Evolutionary conservation across 2,329 filamentous ascomycete genomes (phyloP).

Genomic region (Pleurostoma richardsiae): DNA sequence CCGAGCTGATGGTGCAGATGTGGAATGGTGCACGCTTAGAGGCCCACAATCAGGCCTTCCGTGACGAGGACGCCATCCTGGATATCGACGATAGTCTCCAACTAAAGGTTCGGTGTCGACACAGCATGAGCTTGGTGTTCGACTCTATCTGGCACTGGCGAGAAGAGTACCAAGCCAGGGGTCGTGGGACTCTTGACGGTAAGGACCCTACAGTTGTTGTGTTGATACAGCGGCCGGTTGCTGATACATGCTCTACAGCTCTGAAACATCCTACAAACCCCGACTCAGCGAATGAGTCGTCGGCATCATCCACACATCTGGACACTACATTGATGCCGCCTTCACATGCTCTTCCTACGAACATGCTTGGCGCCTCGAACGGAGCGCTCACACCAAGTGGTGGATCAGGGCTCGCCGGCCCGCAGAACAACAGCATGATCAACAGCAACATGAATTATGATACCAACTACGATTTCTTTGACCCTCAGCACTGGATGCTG

Average conservation of each 20-base stretch:
- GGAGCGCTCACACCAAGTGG: conserved; percentile 48
- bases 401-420: conserved; percentile 36
- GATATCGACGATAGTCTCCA: conserved; percentile 67
- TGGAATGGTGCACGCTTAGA: conserved; percentile 67
- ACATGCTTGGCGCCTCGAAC: conserved; percentile 41
- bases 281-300: conserved; percentile 71
- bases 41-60: conserved; percentile 37
- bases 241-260: conserved; percentile 37
- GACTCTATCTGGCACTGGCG: conserved; percentile 85
- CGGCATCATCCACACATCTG: conserved; percentile 61
- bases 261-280: conserved; percentile 84
- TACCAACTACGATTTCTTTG: conserved; percentile 80
- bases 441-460: conserved; percentile 51
- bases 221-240: conserved; percentile 6
- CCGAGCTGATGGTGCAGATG: conserved; percentile 82
- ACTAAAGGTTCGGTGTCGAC: conserved; percentile 75
- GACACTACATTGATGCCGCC: conserved; percentile 53
- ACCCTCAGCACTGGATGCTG: conserved; percentile 89
- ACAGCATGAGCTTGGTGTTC: conserved; percentile 81
- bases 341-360: conserved; percentile 41
- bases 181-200: conserved; percentile 67
- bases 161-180: conserved; percentile 70
- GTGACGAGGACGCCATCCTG: conserved; percentile 42
- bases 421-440: conserved; percentile 40
- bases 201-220: conserved; percentile 26